These are phyloP conservation scores for Chlorociboria aeruginascens DNA, from an alignment of 495 filamentous ascomycete genomes.

Conservation along the genomic window DNA sequence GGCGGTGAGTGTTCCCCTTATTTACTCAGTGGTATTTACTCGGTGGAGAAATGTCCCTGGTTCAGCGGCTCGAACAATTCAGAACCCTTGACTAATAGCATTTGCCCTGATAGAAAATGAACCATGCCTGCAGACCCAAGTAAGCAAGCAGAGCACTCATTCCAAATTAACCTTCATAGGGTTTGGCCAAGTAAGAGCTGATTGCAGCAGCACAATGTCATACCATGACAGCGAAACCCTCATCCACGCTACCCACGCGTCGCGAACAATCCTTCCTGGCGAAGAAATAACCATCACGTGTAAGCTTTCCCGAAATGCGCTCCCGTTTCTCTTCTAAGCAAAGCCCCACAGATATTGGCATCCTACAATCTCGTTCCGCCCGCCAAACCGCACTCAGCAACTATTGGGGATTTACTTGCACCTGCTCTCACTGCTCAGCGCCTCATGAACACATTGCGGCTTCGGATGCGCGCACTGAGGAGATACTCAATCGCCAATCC, in stretches of 20 bases:
- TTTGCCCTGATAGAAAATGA: slow-evolving; percentile 2
- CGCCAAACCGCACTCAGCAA: slow-evolving; percentile 1
- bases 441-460: not conserved
- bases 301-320: not conserved
- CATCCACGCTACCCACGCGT: slow-evolving; percentile 12
- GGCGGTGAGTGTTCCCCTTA: slow-evolving; percentile 6
- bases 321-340: not conserved
- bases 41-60: not conserved
- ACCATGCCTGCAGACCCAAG: slow-evolving; percentile 19
- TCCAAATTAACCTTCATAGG: not conserved
- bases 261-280: slow-evolving; percentile 11
- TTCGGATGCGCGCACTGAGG: slow-evolving; percentile 8
- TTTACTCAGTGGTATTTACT: not conserved
- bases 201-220: slow-evolving; percentile 11
- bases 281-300: slow-evolving; percentile 19
- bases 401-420: slow-evolving; percentile 13
- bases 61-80: not conserved
- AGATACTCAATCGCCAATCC: slow-evolving; percentile 7
- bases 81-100: not conserved
- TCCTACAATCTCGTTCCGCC: slow-evolving; percentile 8
- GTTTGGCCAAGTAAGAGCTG: not conserved
- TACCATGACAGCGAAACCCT: slow-evolving; percentile 10
- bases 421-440: slow-evolving; percentile 10
- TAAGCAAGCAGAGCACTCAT: slow-evolving; percentile 2
- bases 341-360: slow-evolving; percentile 9